These are phyloP conservation scores for Penicillium sp. DNA, from an alignment of 2,329 filamentous ascomycete species.

Conservation along the genomic window DNA sequence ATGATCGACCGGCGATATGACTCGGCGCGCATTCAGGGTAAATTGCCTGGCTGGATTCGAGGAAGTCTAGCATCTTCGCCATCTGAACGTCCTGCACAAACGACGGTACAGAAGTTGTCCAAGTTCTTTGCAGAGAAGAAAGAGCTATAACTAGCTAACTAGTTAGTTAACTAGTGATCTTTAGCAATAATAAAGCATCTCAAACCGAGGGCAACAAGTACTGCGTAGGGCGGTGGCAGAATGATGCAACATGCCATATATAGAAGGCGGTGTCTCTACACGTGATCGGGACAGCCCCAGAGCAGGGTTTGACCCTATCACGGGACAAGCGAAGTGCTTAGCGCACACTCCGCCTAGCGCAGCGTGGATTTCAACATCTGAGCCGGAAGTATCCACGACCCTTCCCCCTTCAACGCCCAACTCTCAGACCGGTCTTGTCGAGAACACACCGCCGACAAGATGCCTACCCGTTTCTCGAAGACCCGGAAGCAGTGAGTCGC, in stretches of 20 bases:
- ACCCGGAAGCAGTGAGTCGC: conserved; percentile 47
- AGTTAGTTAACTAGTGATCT: no score
- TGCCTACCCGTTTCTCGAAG: conserved; percentile 50
- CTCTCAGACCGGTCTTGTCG: conserved; percentile 38
- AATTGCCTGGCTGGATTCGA: conserved; percentile 85
- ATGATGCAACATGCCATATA: background rate
- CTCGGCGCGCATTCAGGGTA: conserved; percentile 65
- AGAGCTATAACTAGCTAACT: background rate
- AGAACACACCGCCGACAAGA: conserved; percentile 42
- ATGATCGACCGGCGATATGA: conserved; percentile 76
- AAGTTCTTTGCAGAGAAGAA: conserved; percentile 31
- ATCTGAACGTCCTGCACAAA: conserved; percentile 22
- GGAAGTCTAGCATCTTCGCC: conserved; percentile 51
- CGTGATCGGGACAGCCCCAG: conserved; percentile 13
- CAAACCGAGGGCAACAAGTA: background rate
- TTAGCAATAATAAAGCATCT: background rate
- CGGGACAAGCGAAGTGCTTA: conserved; percentile 37
- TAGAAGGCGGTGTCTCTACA: conserved; percentile 1
- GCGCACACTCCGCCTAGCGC: conserved; percentile 35
- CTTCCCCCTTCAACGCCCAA: conserved; percentile 36
- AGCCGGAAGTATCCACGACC: conserved; percentile 29
- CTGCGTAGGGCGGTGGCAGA: conserved; percentile 3
- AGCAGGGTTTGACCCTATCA: conserved; percentile 30
- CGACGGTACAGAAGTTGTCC: conserved; percentile 27
- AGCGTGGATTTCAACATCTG: conserved; percentile 36